Evolutionary conservation across 768 basidiomycete genomes (phyloP), one percentile per base, ranked within the genome.

Genomic region (Phaffia australis): DNA sequence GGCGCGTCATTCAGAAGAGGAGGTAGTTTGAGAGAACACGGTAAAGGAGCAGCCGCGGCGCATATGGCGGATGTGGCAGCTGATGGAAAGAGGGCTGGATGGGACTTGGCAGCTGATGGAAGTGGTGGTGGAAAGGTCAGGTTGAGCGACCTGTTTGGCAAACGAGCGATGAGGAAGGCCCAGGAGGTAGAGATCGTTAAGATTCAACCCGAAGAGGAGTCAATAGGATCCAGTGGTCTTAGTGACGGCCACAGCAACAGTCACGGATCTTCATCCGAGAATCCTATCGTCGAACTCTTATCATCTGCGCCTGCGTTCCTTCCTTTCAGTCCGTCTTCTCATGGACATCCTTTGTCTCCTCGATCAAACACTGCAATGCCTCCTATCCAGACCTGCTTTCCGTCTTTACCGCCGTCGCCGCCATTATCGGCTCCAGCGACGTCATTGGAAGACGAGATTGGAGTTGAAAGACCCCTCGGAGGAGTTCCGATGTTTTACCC

Each of bases 401-500:
- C 35, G 7, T 29, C 19, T 23, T 60, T 47, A 18, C 49, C 50
- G 47, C 23, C 46, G 19, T 46, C 48, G 35, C 49, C 72, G 71
- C 63, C n/a, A 51, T 1, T 70, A 73, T 65, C 73, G 70, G 3
- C 67, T 54, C 72, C 71, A 0, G 42, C 69, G 9, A 71, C 74
- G 71, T 6, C 67, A 16, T 71, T 71, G 59, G 56, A 73, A 3
- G 72, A 73, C 56, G 73, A 57, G 25, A 50, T 32, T 6, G 73
- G 49, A 19, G 47, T 32, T 6, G 49, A 59, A 16, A 35, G 58
- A n/a, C 48, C 64, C 25, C 57, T 65, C 15, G 47, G 19, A 9
- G 64, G 64, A 16, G 30, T 57, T 29, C 57, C 64, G 3, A 65
- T 65, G 66, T 62, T 62, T 52, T 67, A 56, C 54, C 59, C 59